Evolutionary conservation across 441 rosid genomes (phyloP), one percentile per base, ranked within the genome.

Genomic region (Adansonia rubrostipa): DNA sequence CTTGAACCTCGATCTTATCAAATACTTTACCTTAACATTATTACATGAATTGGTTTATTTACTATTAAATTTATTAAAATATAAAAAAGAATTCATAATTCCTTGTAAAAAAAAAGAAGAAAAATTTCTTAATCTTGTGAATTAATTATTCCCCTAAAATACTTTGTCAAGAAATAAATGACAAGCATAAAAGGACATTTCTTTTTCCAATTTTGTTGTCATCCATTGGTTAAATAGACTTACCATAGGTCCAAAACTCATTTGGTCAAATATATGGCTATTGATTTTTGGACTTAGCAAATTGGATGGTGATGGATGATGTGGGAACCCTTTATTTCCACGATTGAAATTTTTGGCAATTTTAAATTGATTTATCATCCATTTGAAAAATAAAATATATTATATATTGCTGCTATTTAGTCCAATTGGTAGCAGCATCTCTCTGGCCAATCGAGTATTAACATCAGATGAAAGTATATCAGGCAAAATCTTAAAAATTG

Each of bases 241-340:
- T 9, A 50, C 69, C 0, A 11, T 20, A 45, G 15, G 14, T 13
- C 67, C 67, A 50, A 24, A 6, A 19, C 14, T 17, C 14, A 2
- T 9, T 77, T 8, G n/a, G 72, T 78, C 80, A 62, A 62, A 51
- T 9, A 69, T 72, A 50, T 63, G 48, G 71, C 10, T 20, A 72
- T 72, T 71, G 48, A 72, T 72, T 63, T 72, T 72, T 40, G 57
- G 19, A 51, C 44, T 19, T 1, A 36, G 13, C 53, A 50, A 50
- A 36, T 57, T 57, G 19, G 75, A 73, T 9, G 22, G 1, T 44
- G 66, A 28, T 58, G 33, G 63, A 40, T 9, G 3, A 8, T 61
- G 58, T n/a, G 3, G 44, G 47, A 47, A 53, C 24, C 44, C 15
- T 33, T 50, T 17, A n/a, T 11, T 36, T 64, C 69, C 69, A 64